Percentiles rank a stretch among this genome's conserved stretches.
phyloP scores from a whole-genome alignment of 495 filamentous ascomycete genomes.

The Trichoderma orchidacearum region DNA sequence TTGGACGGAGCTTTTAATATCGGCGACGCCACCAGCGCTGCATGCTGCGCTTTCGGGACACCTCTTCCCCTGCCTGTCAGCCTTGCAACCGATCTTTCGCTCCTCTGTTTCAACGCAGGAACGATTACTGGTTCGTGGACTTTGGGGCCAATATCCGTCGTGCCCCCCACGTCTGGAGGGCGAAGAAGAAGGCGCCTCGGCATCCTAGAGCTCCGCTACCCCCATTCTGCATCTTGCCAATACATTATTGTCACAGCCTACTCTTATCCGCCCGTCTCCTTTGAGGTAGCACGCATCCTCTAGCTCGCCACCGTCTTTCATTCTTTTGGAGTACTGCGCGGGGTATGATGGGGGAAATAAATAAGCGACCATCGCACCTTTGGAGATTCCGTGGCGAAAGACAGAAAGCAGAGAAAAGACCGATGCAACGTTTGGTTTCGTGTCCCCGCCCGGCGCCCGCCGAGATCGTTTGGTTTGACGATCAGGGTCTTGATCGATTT shows the following conservation, averaged over 20 bases:
- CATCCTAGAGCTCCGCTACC: background rate
- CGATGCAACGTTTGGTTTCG: background rate
- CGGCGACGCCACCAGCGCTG: background rate
- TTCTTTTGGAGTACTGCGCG: background rate
- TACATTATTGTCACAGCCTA: background rate
- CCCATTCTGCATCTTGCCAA: background rate
- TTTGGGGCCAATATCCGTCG: background rate
- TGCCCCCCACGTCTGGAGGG: background rate
- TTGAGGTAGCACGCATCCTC: background rate
- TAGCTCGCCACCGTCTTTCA: background rate
- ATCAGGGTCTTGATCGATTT: background rate
- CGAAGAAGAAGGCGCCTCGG: background rate
- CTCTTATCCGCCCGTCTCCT: background rate
- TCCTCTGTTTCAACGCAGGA: background rate
- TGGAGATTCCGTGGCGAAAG: too few relatives aligned
- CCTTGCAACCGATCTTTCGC: background rate
- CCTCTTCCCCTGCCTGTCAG: background rate
- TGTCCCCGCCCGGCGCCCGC: background rate
- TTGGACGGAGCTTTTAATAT: background rate
- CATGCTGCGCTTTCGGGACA: background rate
- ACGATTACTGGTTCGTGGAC: background rate
- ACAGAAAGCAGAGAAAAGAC: background rate
- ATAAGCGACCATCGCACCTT: background rate
- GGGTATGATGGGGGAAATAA: background rate
- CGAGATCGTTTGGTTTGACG: background rate